Base-by-base conservation (phyloP, 495 filamentous ascomycete genomes). In the Bacidia gigantensis region DNA sequence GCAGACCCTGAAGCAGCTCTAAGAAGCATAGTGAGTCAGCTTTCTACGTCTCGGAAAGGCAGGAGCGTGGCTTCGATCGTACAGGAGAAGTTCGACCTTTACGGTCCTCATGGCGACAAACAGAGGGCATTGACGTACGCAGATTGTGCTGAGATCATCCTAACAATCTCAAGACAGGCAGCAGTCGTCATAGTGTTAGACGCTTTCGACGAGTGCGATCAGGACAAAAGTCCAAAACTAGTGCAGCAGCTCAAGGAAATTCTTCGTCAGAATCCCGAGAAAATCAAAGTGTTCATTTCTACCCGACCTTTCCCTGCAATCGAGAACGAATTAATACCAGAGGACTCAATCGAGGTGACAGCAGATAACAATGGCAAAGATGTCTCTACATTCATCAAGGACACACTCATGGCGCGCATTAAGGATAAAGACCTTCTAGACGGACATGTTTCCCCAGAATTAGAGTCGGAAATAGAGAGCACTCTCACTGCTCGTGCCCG, bases 281-380 rank as follows among this genome's bases (percentile, higher is more conserved):
- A 26, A 7, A 40, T 58, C 3, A 54, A 58, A 11, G 41, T 55
- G 11, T 55, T 58, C 29, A 55, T 58, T 14, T 58, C 56, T n/a
- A 58, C 52, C 11, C 46, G 52, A 11, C 40, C 52, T 17, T 55
- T 58, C 29, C 56, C 56, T 3, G 56, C 56, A 11, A 58, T 58
- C 26, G 56, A 58, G 35, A 41, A 55, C 20, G 39, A 55, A 10
- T 11, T 58, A 3, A 42, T 18, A 10, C 11, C 47, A 3, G 47
- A 45, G 23, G 22, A 42, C 14, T 50, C 56, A 20, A 55, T 55
- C 25, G 52, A 43, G 43, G 56, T 58, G 7, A 58, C 40, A 10
- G 43, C n/a, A 17, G 56, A 55, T 14, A 55, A 54, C 47, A 58
- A 58, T 38, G 47, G 47, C 21, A 21, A 39, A n/a, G 56, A 58